Percentiles rank a stretch among this genome's conserved stretches.
phyloP scores from a whole-genome alignment of 345 rosid species.

The Citrus reticulata region DNA sequence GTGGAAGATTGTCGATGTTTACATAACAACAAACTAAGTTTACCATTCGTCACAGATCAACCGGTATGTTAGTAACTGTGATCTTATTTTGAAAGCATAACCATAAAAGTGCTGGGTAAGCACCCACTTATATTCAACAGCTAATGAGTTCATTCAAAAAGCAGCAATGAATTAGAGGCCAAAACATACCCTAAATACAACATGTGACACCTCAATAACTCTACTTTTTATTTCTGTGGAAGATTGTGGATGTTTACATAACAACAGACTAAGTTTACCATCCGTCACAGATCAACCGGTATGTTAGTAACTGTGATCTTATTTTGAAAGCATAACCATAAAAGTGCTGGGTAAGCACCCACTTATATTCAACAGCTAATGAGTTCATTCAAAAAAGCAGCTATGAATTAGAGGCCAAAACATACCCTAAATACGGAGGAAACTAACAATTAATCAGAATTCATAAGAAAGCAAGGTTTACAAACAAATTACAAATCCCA shows the following conservation, averaged over 20 bases:
- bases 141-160: not conserved
- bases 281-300: not conserved
- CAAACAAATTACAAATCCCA: not conserved
- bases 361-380: not conserved
- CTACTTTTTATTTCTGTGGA: too few species aligned
- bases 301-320: not conserved
- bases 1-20: not conserved
- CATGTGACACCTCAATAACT: too few species aligned
- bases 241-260: not conserved
- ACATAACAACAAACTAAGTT: not conserved
- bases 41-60: not conserved
- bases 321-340: not conserved
- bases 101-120: not conserved
- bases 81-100: not conserved
- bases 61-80: not conserved
- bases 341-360: not conserved
- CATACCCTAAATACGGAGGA: not conserved
- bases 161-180: too few species aligned
- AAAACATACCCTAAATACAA: not conserved
- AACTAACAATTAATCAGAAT: not conserved
- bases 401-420: too few species aligned
- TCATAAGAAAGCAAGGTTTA: not conserved
- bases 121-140: not conserved
- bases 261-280: not conserved
- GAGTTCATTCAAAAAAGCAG: not conserved